Evolutionary conservation across 2,329 filamentous ascomycete genomes (phyloP).

Genomic region (Lasiodiplodia hormozganensis): DNA sequence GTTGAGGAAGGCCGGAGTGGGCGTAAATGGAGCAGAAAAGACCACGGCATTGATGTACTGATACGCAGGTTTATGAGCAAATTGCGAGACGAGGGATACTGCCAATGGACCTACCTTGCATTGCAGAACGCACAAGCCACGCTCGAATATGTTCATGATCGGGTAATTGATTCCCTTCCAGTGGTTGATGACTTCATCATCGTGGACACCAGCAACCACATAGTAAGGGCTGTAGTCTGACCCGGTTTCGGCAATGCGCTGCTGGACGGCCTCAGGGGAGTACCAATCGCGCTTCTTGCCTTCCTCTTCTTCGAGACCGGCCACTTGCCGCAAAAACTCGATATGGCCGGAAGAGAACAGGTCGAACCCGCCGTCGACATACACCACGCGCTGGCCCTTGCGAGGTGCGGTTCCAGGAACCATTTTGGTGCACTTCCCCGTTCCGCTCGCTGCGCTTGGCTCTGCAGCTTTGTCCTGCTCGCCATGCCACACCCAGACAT

Average conservation of each 20-base stretch:
- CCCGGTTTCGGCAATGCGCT: conserved; percentile 68
- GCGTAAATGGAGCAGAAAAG: conserved; percentile 88
- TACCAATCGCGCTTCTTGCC: conserved; percentile 78
- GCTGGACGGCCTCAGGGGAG: conserved; percentile 65
- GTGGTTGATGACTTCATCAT: conserved; percentile 92
- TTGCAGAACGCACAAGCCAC: conserved; percentile 92
- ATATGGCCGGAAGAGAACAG: conserved; percentile 97
- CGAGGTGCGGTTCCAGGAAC: conserved; percentile 74
- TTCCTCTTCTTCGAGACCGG: conserved; percentile 73
- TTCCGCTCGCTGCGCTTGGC: conserved; percentile 59
- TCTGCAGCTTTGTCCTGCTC: conserved; percentile 34
- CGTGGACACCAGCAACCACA: conserved; percentile 91
- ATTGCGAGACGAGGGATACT: neutral
- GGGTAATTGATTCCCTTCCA: conserved; percentile 99
- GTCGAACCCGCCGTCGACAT: conserved; percentile 96
- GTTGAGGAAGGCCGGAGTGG: conserved; percentile 77
- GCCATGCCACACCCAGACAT: conserved; percentile 81
- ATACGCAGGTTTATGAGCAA: neutral
- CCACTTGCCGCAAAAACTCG: conserved; percentile 84
- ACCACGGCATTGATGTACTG: conserved; percentile 87
- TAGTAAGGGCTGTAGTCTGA: conserved; percentile 82
- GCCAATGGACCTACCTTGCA: conserved; percentile 73
- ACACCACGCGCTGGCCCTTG: conserved; percentile 84
- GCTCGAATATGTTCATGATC: conserved; percentile 99
- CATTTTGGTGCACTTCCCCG: conserved; percentile 70